phyloP scores from a whole-genome alignment of 495 filamentous ascomycete genomes.

The Hypoxylon rickii region DNA sequence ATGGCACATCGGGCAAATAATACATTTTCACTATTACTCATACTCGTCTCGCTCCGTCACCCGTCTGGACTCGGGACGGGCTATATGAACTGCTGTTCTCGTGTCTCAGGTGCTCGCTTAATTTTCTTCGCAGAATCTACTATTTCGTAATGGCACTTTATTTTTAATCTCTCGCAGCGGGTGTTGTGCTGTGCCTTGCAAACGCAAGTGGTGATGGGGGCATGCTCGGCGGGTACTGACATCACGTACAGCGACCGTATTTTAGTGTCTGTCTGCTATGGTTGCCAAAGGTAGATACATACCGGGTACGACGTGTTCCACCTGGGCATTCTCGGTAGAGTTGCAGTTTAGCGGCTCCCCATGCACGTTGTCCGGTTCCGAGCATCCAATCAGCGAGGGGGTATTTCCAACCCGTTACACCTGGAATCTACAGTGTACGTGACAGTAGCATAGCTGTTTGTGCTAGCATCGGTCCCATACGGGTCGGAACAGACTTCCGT shows the following conservation, averaged over 20 bases:
- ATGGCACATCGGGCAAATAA: constrained; percentile 3
- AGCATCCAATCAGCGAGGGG: constrained; percentile 17
- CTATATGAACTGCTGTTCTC: no score
- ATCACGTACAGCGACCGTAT: constrained; percentile 10
- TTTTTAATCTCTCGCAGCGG: no score
- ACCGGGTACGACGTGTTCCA: no score
- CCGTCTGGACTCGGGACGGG: neutral
- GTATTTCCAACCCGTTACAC: constrained; percentile 22
- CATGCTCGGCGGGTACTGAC: constrained; percentile 20
- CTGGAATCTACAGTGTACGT: neutral
- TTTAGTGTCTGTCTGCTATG: neutral
- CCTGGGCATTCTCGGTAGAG: no score
- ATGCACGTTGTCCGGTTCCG: neutral
- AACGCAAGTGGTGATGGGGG: neutral
- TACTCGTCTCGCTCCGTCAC: neutral
- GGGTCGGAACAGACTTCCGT: neutral
- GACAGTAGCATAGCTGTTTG: neutral
- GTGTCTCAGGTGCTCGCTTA: no score
- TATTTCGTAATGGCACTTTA: no score
- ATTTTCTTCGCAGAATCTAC: no score
- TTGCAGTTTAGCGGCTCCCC: neutral
- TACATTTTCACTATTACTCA: neutral
- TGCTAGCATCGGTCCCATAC: constrained; percentile 3
- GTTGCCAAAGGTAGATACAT: no score
- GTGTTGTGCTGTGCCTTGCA: neutral